A percentile compares a stretch with the other conserved stretches of the same genome.
These are phyloP conservation scores for Tricholoma saponaceum DNA, from an alignment of 768 basidiomycete species.

Conservation along the genomic window DNA sequence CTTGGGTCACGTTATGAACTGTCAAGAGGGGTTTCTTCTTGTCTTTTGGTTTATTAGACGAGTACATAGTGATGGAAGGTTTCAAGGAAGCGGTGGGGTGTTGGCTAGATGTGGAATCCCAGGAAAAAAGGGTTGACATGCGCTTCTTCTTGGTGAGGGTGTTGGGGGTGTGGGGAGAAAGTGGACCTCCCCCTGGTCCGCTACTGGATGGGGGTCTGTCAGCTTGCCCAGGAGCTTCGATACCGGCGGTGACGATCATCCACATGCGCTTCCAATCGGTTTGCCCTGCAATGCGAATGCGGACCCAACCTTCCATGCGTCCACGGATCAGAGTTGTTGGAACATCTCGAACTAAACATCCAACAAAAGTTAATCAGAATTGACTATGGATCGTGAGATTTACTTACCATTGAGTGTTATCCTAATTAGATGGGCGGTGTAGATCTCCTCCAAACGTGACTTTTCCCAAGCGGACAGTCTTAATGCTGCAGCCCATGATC, in stretches of 20 bases:
- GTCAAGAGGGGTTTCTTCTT: constrained; percentile 70
- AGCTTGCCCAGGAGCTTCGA: constrained; percentile 19
- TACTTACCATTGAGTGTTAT: constrained; percentile 53
- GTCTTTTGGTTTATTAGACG: constrained; percentile 67
- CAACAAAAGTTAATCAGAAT: background rate
- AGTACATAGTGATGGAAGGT: constrained; percentile 52
- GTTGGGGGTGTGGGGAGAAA: constrained; percentile 16
- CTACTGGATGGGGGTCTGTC: constrained; percentile 19
- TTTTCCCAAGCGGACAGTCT: constrained; percentile 94
- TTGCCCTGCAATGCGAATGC: constrained; percentile 90
- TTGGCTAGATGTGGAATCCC: constrained; percentile 28
- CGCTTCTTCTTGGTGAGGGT: constrained; percentile 44
- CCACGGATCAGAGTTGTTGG: constrained; percentile 65
- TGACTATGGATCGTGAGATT: background rate
- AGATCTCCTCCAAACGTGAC: constrained; percentile 92
- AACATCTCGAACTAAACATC: constrained; percentile 39
- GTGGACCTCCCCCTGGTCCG: constrained; percentile 17
- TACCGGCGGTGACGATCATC: constrained; percentile 64
- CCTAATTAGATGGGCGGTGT: constrained; percentile 89
- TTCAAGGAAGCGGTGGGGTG: constrained; percentile 24
- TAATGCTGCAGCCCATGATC: constrained; percentile 90
- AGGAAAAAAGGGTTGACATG: constrained; percentile 66
- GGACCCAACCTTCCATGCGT: constrained; percentile 88
- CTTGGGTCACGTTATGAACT: constrained; percentile 69
- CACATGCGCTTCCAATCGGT: constrained; percentile 95